Evolutionary conservation across 495 filamentous ascomycete genomes (phyloP).

Genomic region (Aspergillus biplanus): DNA sequence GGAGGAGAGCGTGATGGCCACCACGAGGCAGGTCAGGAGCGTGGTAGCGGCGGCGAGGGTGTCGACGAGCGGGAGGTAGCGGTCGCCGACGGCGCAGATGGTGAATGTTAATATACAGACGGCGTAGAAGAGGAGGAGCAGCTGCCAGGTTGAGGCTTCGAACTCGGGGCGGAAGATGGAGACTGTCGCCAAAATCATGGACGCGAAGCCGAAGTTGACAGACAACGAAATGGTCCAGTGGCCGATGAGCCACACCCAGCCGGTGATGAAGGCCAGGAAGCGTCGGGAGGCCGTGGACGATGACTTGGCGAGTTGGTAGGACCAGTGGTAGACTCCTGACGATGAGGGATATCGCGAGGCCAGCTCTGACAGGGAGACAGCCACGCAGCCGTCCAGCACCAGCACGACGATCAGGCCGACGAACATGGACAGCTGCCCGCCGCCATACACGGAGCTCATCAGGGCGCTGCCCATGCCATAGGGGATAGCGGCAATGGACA

Average conservation of each 20-base stretch:
- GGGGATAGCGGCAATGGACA: background rate
- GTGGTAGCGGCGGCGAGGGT: slow-evolving; percentile 46
- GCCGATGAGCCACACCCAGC: slow-evolving; percentile 69
- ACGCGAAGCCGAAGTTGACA: slow-evolving; percentile 68
- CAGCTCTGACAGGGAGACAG: slow-evolving; percentile 50
- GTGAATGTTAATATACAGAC: slow-evolving; percentile 57
- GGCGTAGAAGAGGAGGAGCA: slow-evolving; percentile 62
- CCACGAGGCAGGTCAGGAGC: slow-evolving; percentile 39
- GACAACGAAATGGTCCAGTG: slow-evolving; percentile 72
- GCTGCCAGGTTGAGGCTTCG: slow-evolving; percentile 57
- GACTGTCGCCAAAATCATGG: slow-evolving; percentile 49
- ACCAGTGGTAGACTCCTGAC: slow-evolving; percentile 56
- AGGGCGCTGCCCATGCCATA: background rate
- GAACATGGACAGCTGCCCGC: slow-evolving; percentile 41
- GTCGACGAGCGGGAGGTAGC: slow-evolving; percentile 58
- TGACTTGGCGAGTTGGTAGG: slow-evolving; percentile 39
- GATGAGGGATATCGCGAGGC: slow-evolving; percentile 55
- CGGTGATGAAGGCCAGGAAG: slow-evolving; percentile 60
- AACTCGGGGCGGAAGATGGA: slow-evolving; percentile 60
- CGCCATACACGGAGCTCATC: background rate
- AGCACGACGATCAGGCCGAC: slow-evolving; percentile 48
- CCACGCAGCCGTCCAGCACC: slow-evolving; percentile 43
- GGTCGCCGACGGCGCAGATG: slow-evolving; percentile 61
- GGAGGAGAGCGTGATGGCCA: slow-evolving; percentile 42
- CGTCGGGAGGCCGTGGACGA: slow-evolving; percentile 19